A percentile compares a stretch with the other conserved stretches of the same genome.
Evolutionary conservation across 1,139 yeast species (phyloP).

Genomic region (Pichia sp.): DNA sequence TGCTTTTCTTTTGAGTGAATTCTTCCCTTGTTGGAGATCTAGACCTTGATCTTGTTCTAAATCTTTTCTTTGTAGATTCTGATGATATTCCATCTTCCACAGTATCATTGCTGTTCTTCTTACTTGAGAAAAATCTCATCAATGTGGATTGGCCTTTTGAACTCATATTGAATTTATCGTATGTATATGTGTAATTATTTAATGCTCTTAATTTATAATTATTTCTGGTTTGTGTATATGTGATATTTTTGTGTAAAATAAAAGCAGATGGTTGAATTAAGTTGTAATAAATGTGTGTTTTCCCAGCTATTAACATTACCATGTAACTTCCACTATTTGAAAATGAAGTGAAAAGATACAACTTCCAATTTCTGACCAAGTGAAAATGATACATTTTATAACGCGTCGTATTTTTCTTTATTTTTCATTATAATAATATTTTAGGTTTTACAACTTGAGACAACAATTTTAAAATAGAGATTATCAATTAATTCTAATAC

Average conservation of each 20-base stretch:
- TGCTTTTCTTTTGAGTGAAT: not conserved
- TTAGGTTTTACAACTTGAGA: not conserved
- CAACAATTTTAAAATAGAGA: not conserved
- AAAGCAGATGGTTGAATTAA: not conserved
- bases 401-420: not conserved
- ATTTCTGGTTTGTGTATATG: not conserved
- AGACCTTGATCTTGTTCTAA: slow-evolving; percentile 8
- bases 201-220: not conserved
- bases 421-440: too few relatives aligned
- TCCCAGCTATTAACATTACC: not conserved
- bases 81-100: not conserved
- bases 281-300: not conserved
- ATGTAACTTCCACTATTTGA: not conserved
- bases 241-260: not conserved
- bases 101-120: not conserved
- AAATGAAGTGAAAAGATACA: not conserved
- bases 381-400: too few relatives aligned
- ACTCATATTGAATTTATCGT: not conserved
- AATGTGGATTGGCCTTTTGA: slow-evolving; percentile 11
- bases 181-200: not conserved
- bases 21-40: slow-evolving; percentile 5
- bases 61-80: too few relatives aligned
- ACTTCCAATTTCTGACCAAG: not conserved
- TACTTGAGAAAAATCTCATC: slow-evolving; percentile 16
- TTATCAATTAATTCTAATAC: slow-evolving; percentile 5